Evolutionary conservation across 164 flowering plant species (phyloP), one percentile per base, ranked within the genome.

Genomic region (Buxus sempervirens): DNA sequence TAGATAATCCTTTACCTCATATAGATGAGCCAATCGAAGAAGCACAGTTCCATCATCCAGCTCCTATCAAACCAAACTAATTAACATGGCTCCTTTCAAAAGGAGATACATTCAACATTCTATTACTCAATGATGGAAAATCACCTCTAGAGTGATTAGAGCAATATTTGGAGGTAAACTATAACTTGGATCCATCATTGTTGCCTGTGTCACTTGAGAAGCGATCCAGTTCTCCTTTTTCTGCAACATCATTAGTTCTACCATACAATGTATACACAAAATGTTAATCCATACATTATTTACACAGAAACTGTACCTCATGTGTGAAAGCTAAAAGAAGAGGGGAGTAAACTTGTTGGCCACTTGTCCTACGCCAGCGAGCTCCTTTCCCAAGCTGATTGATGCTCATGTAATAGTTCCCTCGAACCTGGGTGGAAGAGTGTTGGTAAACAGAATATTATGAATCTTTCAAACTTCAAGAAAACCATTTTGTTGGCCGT

Each of bases 271-370:
- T 58, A 26, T 16, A 26, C 20, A 64, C 14, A 38, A n/a, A 32
- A 26, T n/a, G 6, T 54, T 13, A 49, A 15, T 3, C 38, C 38
- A 32, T 7, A 32, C 7, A 7, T 7, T 7, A 7, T 32, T 54
- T 24, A 61, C 15, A 59, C 21, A 23, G 21, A 71, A 71, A 56
- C 8, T 62, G 70, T 79, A 89, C 97, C 87, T 88, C 93, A 36
- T 84, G 91, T 12, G 89, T 66, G 69, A 92, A 89, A 54, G 91
- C 93, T 63, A 90, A 71, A 65, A 92, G 80, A 70, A 92, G 73
- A 0, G 98, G 98, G 2, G 98, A 88, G 77, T 90, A 92, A 54
- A 87, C 51, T 79, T 92, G 82, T 74, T 92, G 98, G 54, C 96
- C 89, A 55, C 79, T 79, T 65, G 82, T 83, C 53, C 93, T 73